Evolutionary conservation across 169 alveolate species (phyloP).

Genomic region (Cryptosporidium meleagridis): DNA sequence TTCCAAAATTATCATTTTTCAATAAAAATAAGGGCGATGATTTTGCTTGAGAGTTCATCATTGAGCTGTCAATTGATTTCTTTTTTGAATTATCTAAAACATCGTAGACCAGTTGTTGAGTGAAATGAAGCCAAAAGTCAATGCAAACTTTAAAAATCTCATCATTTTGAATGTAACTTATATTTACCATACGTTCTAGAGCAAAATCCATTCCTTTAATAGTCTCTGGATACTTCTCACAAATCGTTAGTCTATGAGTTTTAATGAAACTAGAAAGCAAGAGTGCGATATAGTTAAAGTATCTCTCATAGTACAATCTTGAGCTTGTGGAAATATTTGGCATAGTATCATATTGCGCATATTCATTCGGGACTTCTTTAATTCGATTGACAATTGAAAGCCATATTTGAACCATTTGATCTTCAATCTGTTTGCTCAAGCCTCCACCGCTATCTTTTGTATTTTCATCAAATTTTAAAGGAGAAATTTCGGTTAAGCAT

Average conservation of each 20-base stretch:
- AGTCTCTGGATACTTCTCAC: slow-evolving; percentile 61
- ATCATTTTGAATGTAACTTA: slow-evolving; percentile 89
- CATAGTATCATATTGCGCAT: slow-evolving; percentile 85
- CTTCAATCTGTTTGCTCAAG: slow-evolving; percentile 77
- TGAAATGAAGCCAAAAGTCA: slow-evolving; percentile 96
- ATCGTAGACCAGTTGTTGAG: slow-evolving; percentile 86
- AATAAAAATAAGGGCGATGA: slow-evolving; percentile 54
- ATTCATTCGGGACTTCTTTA: slow-evolving; percentile 82
- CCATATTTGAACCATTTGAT: slow-evolving; percentile 84
- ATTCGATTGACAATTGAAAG: slow-evolving; percentile 82
- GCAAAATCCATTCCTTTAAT: slow-evolving; percentile 52
- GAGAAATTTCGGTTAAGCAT: slow-evolving; percentile 92
- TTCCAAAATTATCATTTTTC: slow-evolving; percentile 67
- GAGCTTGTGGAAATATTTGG: slow-evolving; percentile 82
- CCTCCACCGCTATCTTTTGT: slow-evolving; percentile 62
- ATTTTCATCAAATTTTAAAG: slow-evolving; percentile 80
- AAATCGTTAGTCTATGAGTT: slow-evolving; percentile 54
- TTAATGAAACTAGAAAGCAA: slow-evolving; percentile 84
- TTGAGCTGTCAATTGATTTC: slow-evolving; percentile 35
- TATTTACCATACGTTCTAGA: slow-evolving; percentile 76
- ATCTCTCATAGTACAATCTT: slow-evolving; percentile 88
- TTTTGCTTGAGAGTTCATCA: background rate
- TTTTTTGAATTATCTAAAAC: slow-evolving; percentile 81
- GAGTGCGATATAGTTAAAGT: slow-evolving; percentile 85
- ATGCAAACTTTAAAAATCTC: slow-evolving; percentile 96